Evolutionary conservation across 306 rosid genomes (phyloP).

Genomic region (Prunus campanulata): DNA sequence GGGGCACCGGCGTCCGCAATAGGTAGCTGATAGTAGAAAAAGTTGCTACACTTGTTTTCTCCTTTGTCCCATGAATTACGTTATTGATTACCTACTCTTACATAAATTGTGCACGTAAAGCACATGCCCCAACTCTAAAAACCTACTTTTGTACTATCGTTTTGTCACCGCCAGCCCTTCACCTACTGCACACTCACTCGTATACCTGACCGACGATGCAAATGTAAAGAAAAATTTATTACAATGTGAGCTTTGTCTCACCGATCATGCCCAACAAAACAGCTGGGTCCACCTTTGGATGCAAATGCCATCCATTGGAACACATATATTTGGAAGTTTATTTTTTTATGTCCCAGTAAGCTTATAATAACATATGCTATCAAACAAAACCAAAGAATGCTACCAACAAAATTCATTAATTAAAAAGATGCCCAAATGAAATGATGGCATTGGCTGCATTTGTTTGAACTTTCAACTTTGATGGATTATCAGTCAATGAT

Average conservation of each 20-base stretch:
- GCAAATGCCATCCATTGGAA: background rate
- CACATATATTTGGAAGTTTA: background rate
- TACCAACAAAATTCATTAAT: background rate
- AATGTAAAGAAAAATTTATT: background rate
- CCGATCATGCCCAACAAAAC: background rate
- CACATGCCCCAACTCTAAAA: background rate
- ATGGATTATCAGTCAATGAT: background rate
- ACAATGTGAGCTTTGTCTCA: background rate
- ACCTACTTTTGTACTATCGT: no score
- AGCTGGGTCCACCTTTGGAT: background rate
- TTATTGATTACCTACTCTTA: background rate
- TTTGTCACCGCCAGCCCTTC: background rate
- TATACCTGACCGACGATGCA: background rate
- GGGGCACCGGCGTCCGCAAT: background rate
- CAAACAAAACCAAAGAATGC: conserved; percentile 1
- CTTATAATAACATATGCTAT: background rate
- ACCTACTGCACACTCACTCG: background rate
- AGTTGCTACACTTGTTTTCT: background rate
- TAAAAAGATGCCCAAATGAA: background rate
- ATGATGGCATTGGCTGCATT: background rate
- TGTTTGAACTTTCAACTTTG: background rate
- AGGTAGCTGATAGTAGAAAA: background rate
- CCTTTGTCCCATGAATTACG: background rate
- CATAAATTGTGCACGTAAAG: background rate
- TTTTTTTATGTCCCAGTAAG: background rate